A percentile compares a stretch with the other conserved stretches of the same genome.
Conservation (phyloP, 805 yeast species). For the Kodamaea restingae region DNA sequence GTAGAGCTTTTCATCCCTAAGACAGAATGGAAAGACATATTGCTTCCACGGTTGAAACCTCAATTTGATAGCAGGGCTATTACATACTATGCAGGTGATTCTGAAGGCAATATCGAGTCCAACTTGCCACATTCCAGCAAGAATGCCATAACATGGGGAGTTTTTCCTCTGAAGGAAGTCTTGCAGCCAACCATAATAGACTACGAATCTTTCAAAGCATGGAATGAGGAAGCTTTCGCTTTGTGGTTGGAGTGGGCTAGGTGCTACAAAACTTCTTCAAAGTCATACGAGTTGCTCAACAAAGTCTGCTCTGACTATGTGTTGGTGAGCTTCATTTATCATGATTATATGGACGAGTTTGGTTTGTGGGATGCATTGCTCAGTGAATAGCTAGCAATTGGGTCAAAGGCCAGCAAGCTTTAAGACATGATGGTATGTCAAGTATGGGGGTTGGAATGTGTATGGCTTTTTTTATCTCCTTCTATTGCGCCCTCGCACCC, state of each 20-base stretch:
- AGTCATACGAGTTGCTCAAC: slow-evolving; percentile 59
- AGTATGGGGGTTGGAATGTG: too few species aligned
- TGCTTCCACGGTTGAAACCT: slow-evolving; percentile 49
- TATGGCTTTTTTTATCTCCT: too few species aligned
- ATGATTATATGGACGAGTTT: slow-evolving; percentile 67
- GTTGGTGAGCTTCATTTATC: slow-evolving; percentile 83
- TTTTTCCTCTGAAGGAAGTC: slow-evolving; percentile 84
- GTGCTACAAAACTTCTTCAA: slow-evolving; percentile 58
- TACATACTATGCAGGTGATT: slow-evolving; percentile 74
- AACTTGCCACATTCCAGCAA: slow-evolving; percentile 53
- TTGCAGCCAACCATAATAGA: slow-evolving; percentile 91
- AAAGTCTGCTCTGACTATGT: slow-evolving; percentile 58
- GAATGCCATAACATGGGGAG: slow-evolving; percentile 97
- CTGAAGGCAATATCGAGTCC: slow-evolving; percentile 53
- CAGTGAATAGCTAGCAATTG: slow-evolving; percentile 22
- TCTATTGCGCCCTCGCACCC: background rate
- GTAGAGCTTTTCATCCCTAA: slow-evolving; percentile 78
- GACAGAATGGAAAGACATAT: slow-evolving; percentile 55
- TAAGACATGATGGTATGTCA: background rate
- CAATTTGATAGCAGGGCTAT: slow-evolving; percentile 42
- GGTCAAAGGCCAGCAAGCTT: background rate
- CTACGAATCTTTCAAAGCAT: slow-evolving; percentile 87
- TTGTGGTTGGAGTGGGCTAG: slow-evolving; percentile 92
- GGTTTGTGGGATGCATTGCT: slow-evolving; percentile 72
- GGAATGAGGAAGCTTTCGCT: slow-evolving; percentile 93